phyloP scores from a whole-genome alignment of 78 protist genomes.

The Cavenderia fasciculata region DNA sequence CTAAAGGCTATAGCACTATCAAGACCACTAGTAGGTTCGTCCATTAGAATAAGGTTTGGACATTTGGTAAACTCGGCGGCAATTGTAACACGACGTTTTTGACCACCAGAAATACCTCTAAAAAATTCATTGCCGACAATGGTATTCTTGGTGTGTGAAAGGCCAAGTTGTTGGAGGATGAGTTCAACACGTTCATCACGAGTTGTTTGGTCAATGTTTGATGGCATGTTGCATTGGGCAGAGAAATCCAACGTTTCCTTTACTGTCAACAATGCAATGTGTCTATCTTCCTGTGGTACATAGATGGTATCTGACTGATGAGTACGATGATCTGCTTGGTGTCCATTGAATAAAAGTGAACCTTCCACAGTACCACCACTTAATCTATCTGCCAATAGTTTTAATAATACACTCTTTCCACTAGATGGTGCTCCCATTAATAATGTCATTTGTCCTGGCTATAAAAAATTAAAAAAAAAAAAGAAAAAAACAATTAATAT shows the following conservation, averaged over 20 bases:
- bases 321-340: not conserved
- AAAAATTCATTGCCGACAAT: constrained; percentile 72
- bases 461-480: not conserved
- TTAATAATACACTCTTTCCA: constrained; percentile 38
- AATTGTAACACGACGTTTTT: constrained; percentile 79
- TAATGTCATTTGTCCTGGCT: constrained; percentile 67
- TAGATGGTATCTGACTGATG: constrained; percentile 69
- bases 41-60: constrained; percentile 78
- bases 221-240: constrained; percentile 73
- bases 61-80: constrained; percentile 83
- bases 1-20: constrained; percentile 32
- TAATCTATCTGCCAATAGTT: constrained; percentile 33
- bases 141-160: constrained; percentile 48
- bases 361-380: constrained; percentile 51
- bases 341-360: constrained; percentile 38
- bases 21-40: constrained; percentile 80
- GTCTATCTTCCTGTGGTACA: constrained; percentile 74
- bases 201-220: not conserved
- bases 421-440: constrained; percentile 62
- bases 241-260: constrained; percentile 72
- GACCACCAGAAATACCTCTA: constrained; percentile 86
- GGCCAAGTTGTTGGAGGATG: constrained; percentile 57
- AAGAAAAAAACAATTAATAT: not conserved
- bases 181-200: constrained; percentile 52
- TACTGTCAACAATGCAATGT: constrained; percentile 64